Base-by-base conservation (phyloP, 768 basidiomycete genomes). In the Glaciozyma antarctica region DNA sequence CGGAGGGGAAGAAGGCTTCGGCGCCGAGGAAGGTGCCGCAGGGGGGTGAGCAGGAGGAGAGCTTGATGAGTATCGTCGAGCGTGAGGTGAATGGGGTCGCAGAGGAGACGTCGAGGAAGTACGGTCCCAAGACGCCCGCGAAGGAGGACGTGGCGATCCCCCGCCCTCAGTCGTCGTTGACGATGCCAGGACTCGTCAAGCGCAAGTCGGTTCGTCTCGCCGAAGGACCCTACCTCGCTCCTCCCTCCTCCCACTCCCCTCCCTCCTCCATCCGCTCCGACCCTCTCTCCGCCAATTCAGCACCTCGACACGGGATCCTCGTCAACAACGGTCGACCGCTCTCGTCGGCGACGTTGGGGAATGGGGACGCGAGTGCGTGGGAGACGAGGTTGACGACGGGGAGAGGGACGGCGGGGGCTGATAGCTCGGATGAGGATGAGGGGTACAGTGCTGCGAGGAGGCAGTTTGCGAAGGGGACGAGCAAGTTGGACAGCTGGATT, bases 191-290 rank as follows among this genome's bases (percentile, higher is more conserved):
- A 17, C 47, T 26, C n/a, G 41, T 32, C 49, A 64, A 66, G 52
- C 69, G 69, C 45, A 70, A 70, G 55, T 62, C 60, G n/a, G 69
- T 70, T 24, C 60, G 69, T 16, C 62, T 70, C 30, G 69, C 57
- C 60, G 64, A 63, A 4, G 19, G 28, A 13, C 32, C 43, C 13
- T 62, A 60, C 60, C 58, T 43, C 9, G 34, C 28, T 19, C 24
- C 54, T 0, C 48, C 61, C 2, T 22, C 54, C 0, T 45, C 61
- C 2, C 26, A 61, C 30, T 61, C 69, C 17, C 65, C 69, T 1
- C 65, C 69, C 12, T 47, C 49, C 19, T 61, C 60, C 13, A 53
- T 69, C 26, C 64, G 68, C 9, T 60, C 61, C 44, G 52, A 51
- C 32, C 59, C 65, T 9, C 34, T 45, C 13, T 30, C 58, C 7